phyloP scores from a whole-genome alignment of 805 yeast species.

The Blastobotrys robertii region DNA sequence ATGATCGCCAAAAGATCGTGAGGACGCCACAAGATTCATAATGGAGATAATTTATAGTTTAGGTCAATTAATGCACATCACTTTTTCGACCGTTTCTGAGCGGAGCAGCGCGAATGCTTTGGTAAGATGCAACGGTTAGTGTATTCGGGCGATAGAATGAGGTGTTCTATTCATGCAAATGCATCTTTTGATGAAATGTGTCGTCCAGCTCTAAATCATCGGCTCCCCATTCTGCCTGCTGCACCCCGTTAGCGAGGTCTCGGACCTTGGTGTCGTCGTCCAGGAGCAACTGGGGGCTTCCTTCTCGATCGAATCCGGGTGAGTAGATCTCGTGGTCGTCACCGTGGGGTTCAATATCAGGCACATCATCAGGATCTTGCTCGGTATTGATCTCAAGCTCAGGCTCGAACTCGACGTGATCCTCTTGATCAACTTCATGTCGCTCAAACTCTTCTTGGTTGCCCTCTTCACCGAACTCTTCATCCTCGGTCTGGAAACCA shows the following conservation, averaged over 20 bases:
- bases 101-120: too few relatives aligned
- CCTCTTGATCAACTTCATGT: neutral
- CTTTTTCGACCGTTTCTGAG: too few relatives aligned
- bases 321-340: too few relatives aligned
- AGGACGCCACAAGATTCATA: too few relatives aligned
- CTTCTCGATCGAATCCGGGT: neutral
- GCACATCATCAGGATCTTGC: neutral
- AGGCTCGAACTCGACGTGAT: conserved; percentile 4
- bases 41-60: neutral
- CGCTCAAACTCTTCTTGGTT: neutral
- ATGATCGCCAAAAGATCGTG: too few relatives aligned
- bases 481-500: neutral
- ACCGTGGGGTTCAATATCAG: too few relatives aligned
- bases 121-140: too few relatives aligned
- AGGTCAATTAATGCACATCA: neutral
- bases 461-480: neutral
- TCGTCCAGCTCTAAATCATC: conserved; percentile 12
- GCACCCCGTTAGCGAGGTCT: conserved; percentile 14
- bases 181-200: conserved; percentile 10
- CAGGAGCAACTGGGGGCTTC: conserved; percentile 13
- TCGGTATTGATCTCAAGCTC: conserved; percentile 2
- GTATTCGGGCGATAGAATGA: neutral
- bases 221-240: conserved; percentile 15
- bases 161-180: neutral
- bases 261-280: conserved; percentile 16